Evolutionary conservation across 1,284 basidiomycete genomes (phyloP), one percentile per base, ranked within the genome.

Genomic region (Trametes polyzona): DNA sequence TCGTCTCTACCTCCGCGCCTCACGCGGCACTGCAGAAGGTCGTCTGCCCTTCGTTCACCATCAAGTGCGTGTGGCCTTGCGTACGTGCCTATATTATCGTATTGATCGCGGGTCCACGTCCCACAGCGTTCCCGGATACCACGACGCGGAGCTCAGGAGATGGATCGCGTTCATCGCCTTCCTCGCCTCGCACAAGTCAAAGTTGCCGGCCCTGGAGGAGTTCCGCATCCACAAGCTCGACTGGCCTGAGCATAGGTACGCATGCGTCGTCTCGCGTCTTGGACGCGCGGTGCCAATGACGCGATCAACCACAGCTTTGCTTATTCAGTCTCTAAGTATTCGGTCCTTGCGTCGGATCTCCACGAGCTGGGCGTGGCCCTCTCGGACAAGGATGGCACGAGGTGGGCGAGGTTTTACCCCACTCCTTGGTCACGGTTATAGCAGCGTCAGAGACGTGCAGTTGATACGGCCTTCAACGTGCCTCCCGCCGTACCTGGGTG

Each of bases 241-340:
- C 10, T 51, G 54, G 47, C 54, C 54, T 4, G 26, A 46, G 19
- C 41, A 50, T 19, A 35, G 33, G 54, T 56, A 46, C n/a, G 53
- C 42, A 10, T n/a, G 17, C 41, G 16, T 8, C 9, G 4, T 6
- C 1, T 30, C 10, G 3, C 16, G 9, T 5, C 6, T 23, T 41
- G 11, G 16, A 12, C 11, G 24, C 19, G n/a, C 10, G 6, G 14
- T 21, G 21, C 17, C 2, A 27, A n/a, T 2, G 2, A 9, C 1
- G n/a, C 24, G 26, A 27, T 23, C 16, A 10, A 5, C 24, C 23
- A 26, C 33, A 46, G 43, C 10, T 24, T 2, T n/a, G 36, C 5
- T 2, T 46, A 32, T 32, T 6, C 10, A 3, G 11, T 27, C 7
- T 47, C 21, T 17, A 27, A n/a, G 11, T 36, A 29, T 16, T 27